Evolutionary conservation across 768 basidiomycete genomes (phyloP).

Genomic region (Agaricus subrufescens): DNA sequence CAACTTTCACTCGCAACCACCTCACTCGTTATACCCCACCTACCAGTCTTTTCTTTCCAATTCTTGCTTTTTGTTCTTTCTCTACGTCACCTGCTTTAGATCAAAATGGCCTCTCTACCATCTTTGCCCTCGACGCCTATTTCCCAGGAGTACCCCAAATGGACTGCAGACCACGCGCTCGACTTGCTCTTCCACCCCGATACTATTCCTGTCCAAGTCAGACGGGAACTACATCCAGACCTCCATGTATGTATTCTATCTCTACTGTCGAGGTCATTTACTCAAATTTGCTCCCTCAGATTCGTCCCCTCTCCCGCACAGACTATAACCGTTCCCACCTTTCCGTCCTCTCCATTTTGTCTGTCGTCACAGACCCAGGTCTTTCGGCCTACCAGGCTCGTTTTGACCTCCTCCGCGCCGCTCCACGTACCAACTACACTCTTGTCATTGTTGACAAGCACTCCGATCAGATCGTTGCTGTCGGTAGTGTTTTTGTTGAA

Average conservation of each 20-base stretch:
- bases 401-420: slow-evolving; percentile 53
- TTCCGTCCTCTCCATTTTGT: slow-evolving; percentile 75
- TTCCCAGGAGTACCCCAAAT: slow-evolving; percentile 10
- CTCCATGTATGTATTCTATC: slow-evolving; percentile 50
- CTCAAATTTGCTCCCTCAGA: slow-evolving; percentile 34
- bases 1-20: not conserved
- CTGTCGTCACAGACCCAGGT: slow-evolving; percentile 62
- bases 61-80: not conserved
- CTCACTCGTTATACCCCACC: no score
- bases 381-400: slow-evolving; percentile 65
- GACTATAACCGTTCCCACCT: slow-evolving; percentile 85
- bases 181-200: slow-evolving; percentile 75
- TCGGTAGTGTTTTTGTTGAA: slow-evolving; percentile 84
- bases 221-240: slow-evolving; percentile 52
- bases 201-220: slow-evolving; percentile 65
- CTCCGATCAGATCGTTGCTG: slow-evolving; percentile 76
- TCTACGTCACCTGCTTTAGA: not conserved
- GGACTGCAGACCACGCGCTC: slow-evolving; percentile 45
- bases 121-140: slow-evolving; percentile 12
- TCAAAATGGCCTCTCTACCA: not conserved
- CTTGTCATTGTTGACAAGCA: slow-evolving; percentile 77
- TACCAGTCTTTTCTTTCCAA: not conserved
- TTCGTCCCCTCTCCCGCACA: slow-evolving; percentile 83
- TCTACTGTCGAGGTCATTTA: not conserved
- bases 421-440: slow-evolving; percentile 69